Evolutionary conservation across 805 yeast genomes (phyloP).

Genomic region (Myxozyma melibiosi): DNA sequence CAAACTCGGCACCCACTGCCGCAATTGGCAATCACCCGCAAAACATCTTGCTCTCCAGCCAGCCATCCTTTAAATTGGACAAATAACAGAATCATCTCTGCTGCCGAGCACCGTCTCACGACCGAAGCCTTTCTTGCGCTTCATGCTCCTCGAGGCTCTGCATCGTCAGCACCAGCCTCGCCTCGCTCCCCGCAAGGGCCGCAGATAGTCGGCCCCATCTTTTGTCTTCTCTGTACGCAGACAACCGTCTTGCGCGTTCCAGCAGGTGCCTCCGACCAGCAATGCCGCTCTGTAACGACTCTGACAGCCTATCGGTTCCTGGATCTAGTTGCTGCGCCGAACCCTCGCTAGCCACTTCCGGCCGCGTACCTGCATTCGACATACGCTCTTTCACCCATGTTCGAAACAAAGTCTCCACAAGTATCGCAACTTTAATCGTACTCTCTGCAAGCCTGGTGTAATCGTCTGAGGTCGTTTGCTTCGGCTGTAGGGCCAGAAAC

Average conservation of each 20-base stretch:
- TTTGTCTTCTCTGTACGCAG: background rate
- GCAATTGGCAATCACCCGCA: too few relatives aligned
- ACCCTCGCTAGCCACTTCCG: background rate
- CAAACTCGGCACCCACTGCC: too few relatives aligned
- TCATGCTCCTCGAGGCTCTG: background rate
- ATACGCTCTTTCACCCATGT: slow-evolving; percentile 19
- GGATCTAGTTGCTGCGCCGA: background rate
- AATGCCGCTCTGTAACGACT: background rate
- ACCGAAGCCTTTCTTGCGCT: too few relatives aligned
- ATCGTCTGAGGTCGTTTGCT: background rate
- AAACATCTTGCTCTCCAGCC: too few relatives aligned
- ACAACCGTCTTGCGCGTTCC: background rate
- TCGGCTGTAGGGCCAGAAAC: slow-evolving; percentile 10
- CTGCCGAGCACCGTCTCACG: too few relatives aligned
- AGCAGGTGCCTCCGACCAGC: background rate
- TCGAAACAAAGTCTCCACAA: slow-evolving; percentile 18
- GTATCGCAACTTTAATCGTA: slow-evolving; percentile 9
- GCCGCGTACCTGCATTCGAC: slow-evolving; percentile 8
- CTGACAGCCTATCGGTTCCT: background rate
- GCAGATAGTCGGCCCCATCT: slow-evolving; percentile 4
- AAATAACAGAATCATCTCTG: too few relatives aligned
- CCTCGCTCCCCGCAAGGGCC: slow-evolving; percentile 7
- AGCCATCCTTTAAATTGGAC: too few relatives aligned
- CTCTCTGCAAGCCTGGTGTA: background rate
- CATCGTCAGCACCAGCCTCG: slow-evolving; percentile 9